Evolutionary conservation across 2,329 filamentous ascomycete species (phyloP), one percentile per base, ranked within the genome.

Genomic region (Aspergillus texensis): DNA sequence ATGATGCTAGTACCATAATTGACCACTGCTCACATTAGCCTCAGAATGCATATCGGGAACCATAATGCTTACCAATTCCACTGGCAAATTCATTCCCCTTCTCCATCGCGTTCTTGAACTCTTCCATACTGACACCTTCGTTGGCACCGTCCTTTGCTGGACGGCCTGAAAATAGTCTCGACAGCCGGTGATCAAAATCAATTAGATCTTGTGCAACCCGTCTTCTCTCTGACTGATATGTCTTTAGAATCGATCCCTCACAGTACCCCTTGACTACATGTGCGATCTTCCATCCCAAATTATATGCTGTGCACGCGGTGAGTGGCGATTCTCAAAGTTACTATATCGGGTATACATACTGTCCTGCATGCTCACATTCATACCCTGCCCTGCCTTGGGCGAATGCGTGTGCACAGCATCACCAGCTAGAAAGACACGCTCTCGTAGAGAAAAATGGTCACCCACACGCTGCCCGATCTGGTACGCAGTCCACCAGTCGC

Each of bases 331-430:
- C 14, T 46, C n/a, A 5, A 24, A 14, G 9, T 1, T 24, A 12
- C 4, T 3, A 6, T 46, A 46, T 46, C n/a, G n/a, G 54, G 5
- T 43, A 19, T 24, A 52, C 67, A 60, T 66, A 71, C 74, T 76
- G 72, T 92, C 89, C 68, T 90, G 88, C 86, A 92, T 89, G 34
- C 82, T 86, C 2, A 90, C 85, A 68, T 92, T 92, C 88, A 91
- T 91, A 14, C 89, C 89, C 71, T 91, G 88, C n/a, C 71, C 71
- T 2, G 67, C 70, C 41, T 71, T 73, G 3, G 70, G 70, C 2
- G 66, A 69, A 68, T 84, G 82, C 1, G 83, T 86, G 68, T 84
- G 82, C 1, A 86, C 85, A 1, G 88, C 89, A 74, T 91, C 90
- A 2, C 90, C 90, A 0, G 89, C 88, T 5, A 92, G 80, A 72